These are phyloP conservation scores for Colletotrichum trifolii DNA, from an alignment of 2,329 filamentous ascomycete species.

Conservation along the genomic window DNA sequence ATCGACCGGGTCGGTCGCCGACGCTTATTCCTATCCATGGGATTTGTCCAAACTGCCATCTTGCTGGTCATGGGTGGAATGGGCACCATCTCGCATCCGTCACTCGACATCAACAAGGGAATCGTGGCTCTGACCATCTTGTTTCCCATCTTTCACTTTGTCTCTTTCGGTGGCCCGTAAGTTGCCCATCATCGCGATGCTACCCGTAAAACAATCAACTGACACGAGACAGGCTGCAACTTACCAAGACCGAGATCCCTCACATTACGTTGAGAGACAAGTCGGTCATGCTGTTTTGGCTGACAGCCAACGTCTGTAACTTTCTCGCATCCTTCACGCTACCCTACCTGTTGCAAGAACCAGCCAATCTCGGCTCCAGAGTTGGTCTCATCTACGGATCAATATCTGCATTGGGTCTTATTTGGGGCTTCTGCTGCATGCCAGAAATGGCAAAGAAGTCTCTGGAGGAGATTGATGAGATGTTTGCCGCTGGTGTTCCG, in stretches of 20 bases:
- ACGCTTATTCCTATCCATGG: slow-evolving; percentile 36
- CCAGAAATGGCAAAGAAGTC: slow-evolving; percentile 33
- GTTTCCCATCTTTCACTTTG: slow-evolving; percentile 37
- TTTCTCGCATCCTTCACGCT: slow-evolving; percentile 28
- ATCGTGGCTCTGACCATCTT: slow-evolving; percentile 42
- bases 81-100: slow-evolving; percentile 35
- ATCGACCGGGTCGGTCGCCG: slow-evolving; percentile 33
- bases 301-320: slow-evolving; percentile 29
- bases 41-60: slow-evolving; percentile 36
- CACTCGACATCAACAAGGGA: slow-evolving; percentile 37
- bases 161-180: slow-evolving; percentile 34
- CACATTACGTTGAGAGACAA: slow-evolving; percentile 34
- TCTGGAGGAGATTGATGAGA: slow-evolving; percentile 31
- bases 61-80: slow-evolving; percentile 42
- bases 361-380: slow-evolving; percentile 28
- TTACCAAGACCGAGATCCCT: slow-evolving; percentile 34
- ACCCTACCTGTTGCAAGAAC: slow-evolving; percentile 29
- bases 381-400: slow-evolving; percentile 32
- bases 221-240: slow-evolving; percentile 14
- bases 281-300: slow-evolving; percentile 35
- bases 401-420: slow-evolving; percentile 22
- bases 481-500: slow-evolving; percentile 29
- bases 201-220: neutral
- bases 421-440: slow-evolving; percentile 32
- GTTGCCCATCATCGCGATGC: neutral